phyloP scores from a whole-genome alignment of 1,284 basidiomycete species.

The Porogramme epimiltina region DNA sequence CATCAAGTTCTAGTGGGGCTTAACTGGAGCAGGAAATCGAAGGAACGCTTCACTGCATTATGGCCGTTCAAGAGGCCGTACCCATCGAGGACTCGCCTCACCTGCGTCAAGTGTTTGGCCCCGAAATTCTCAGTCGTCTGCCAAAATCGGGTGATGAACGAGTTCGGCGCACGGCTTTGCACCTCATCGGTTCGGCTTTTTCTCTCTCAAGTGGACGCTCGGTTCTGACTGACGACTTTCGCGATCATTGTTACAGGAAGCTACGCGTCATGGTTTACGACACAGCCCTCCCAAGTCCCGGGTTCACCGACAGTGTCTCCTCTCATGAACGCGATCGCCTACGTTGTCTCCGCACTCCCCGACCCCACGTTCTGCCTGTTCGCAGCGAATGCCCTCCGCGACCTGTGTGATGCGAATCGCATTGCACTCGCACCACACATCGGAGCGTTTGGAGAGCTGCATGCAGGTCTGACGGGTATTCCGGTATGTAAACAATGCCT shows the following conservation, averaged over 20 bases:
- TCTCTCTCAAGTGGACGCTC: neutral
- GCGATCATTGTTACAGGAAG: constrained; percentile 50
- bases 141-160: constrained; percentile 66
- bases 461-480: constrained; percentile 72
- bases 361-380: constrained; percentile 66
- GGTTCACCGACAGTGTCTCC: constrained; percentile 40
- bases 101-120: constrained; percentile 70
- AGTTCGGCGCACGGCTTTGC: constrained; percentile 71
- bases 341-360: constrained; percentile 72
- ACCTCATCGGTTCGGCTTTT: constrained; percentile 63
- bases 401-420: constrained; percentile 86
- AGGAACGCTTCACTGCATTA: constrained; percentile 81
- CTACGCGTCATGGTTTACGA: constrained; percentile 86
- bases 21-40: constrained; percentile 75
- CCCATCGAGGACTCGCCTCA: constrained; percentile 71
- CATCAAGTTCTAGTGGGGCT: neutral
- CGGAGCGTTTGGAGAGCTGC: constrained; percentile 79
- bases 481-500: constrained; percentile 57
- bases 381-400: constrained; percentile 80
- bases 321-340: constrained; percentile 64
- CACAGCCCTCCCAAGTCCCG: constrained; percentile 43
- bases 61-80: constrained; percentile 84
- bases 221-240: neutral
- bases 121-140: constrained; percentile 66
- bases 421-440: constrained; percentile 80